phyloP scores from a whole-genome alignment of 2,329 filamentous ascomycete species.

The Verticillium alfalfae region DNA sequence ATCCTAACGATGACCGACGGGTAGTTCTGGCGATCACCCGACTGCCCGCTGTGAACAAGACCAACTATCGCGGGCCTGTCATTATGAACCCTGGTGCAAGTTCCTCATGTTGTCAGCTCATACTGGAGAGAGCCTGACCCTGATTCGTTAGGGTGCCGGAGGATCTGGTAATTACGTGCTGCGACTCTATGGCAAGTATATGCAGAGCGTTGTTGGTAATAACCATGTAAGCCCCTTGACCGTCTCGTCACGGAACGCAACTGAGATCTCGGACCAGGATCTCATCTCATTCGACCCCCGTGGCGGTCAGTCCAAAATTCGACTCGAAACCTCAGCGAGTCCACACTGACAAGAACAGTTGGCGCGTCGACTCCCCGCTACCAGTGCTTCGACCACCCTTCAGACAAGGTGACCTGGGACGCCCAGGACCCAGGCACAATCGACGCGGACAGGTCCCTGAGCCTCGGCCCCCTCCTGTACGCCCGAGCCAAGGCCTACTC shows the following conservation, averaged over 20 bases:
- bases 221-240: constrained; percentile 30
- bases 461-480: constrained; percentile 19
- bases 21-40: constrained; percentile 26
- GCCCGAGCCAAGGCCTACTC: constrained; percentile 35
- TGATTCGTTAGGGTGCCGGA: constrained; percentile 34
- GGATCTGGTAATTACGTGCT: constrained; percentile 36
- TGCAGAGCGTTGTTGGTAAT: constrained; percentile 39
- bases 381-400: constrained; percentile 42
- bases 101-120: neutral
- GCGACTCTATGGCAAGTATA: constrained; percentile 18
- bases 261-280: constrained; percentile 24
- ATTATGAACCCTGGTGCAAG: constrained; percentile 28
- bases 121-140: neutral
- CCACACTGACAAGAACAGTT: constrained; percentile 17
- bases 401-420: constrained; percentile 35
- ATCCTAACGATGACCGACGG: constrained; percentile 17
- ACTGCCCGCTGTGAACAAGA: constrained; percentile 21
- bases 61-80: constrained; percentile 19
- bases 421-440: constrained; percentile 36
- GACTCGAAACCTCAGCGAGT: neutral
- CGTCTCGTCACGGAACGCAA: neutral
- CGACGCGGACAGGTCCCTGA: constrained; percentile 29
- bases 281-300: constrained; percentile 47
- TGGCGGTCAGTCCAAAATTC: constrained; percentile 25
- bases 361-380: constrained; percentile 43